Conservation (phyloP, 208 protist genomes). For the Wallacemonas sp. region DNA sequence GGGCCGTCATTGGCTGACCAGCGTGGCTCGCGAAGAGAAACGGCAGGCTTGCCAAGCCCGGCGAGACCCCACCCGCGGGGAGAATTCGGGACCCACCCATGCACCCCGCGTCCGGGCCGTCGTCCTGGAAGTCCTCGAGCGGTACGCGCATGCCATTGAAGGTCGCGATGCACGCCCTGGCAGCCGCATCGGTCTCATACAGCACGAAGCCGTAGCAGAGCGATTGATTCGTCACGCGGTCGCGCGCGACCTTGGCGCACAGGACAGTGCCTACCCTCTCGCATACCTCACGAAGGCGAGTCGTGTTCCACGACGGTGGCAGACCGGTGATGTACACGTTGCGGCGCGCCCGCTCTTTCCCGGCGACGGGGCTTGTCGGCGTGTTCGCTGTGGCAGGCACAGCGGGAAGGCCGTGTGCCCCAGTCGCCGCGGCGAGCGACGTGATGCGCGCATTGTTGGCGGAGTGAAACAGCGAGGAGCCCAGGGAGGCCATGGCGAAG, state of each 20-base stretch:
- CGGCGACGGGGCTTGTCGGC: not conserved
- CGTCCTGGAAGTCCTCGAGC: not conserved
- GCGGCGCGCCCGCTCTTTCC: not conserved
- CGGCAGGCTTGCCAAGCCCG: not conserved
- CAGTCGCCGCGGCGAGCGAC: too few species aligned
- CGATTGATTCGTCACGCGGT: constrained; percentile 23
- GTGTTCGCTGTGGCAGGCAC: not conserved
- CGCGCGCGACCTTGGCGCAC: constrained; percentile 30
- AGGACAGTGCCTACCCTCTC: constrained; percentile 19
- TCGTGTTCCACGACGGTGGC: constrained; percentile 33
- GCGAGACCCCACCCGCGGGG: too few species aligned
- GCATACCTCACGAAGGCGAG: constrained; percentile 28
- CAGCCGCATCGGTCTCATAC: constrained; percentile 28
- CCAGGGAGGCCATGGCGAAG: not conserved
- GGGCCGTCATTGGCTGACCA: not conserved
- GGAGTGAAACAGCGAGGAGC: too few species aligned
- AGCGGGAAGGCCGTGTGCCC: too few species aligned
- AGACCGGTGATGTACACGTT: constrained; percentile 41
- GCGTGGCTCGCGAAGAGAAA: not conserved
- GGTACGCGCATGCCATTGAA: constrained; percentile 10
- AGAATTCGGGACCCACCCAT: too few species aligned
- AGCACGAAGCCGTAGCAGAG: constrained; percentile 40
- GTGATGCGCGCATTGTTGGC: too few species aligned
- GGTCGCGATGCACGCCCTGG: constrained; percentile 15
- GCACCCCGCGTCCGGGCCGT: not conserved